phyloP scores from a whole-genome alignment of 2,329 filamentous ascomycete species.

The Hypoxylon sp. region DNA sequence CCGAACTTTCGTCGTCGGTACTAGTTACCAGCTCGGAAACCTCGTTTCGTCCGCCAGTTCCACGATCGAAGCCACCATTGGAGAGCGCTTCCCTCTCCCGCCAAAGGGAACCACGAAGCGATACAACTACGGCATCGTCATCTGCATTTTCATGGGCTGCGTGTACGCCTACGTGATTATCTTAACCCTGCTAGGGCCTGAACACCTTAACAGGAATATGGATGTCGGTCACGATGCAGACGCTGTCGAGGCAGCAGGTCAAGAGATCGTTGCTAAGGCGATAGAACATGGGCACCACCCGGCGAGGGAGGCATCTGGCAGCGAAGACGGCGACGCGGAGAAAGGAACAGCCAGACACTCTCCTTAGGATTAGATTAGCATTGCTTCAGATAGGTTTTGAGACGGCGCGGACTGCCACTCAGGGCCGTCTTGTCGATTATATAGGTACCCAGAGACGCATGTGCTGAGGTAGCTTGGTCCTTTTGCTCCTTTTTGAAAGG shows the following conservation, averaged over 20 bases:
- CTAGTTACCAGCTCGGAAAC: constrained; percentile 83
- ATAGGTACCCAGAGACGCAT: not conserved
- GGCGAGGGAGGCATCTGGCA: constrained; percentile 37
- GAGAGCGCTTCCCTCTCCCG: constrained; percentile 80
- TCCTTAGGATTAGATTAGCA: constrained; percentile 29
- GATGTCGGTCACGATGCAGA: constrained; percentile 66
- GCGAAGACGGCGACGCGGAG: constrained; percentile 51
- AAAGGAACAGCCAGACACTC: constrained; percentile 47
- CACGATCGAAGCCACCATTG: constrained; percentile 83
- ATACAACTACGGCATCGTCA: constrained; percentile 85
- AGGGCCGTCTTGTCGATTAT: constrained; percentile 9
- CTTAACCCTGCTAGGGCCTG: constrained; percentile 74
- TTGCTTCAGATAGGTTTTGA: not conserved
- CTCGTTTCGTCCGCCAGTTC: constrained; percentile 78
- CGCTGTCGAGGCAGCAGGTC: constrained; percentile 62
- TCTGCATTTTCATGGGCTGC: constrained; percentile 92
- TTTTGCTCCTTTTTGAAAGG: constrained; percentile 2
- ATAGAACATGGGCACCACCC: constrained; percentile 46
- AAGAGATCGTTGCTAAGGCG: constrained; percentile 56
- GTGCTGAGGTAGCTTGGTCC: not conserved
- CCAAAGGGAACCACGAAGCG: constrained; percentile 65
- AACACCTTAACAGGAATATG: constrained; percentile 67
- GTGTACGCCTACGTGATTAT: constrained; percentile 77
- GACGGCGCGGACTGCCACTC: not conserved
- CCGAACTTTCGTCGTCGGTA: constrained; percentile 81